Conservation (phyloP, 2,329 filamentous ascomycete species). For the Myriosclerotinia scirpicola region DNA sequence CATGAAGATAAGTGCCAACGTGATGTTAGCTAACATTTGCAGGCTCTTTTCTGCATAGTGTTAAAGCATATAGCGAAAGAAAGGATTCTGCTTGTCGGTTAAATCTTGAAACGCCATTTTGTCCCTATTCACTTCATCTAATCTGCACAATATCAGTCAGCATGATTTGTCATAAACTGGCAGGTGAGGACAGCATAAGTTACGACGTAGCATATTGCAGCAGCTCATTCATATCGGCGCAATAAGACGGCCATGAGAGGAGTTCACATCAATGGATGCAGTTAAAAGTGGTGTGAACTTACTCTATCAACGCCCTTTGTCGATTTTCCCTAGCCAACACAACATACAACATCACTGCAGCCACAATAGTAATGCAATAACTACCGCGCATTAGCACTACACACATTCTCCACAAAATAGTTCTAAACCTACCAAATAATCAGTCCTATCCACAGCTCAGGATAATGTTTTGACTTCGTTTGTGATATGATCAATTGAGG, state of each 20-base stretch:
- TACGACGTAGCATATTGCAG: not conserved
- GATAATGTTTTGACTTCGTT: conserved; percentile 66
- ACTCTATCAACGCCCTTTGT: conserved; percentile 47
- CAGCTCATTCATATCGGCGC: not conserved
- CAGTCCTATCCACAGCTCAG: conserved; percentile 67
- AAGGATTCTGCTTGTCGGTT: conserved; percentile 67
- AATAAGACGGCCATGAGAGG: no score
- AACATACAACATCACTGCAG: conserved; percentile 56
- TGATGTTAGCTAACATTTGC: not conserved
- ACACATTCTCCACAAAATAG: not conserved
- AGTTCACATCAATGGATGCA: accelerated
- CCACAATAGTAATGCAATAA: conserved; percentile 66
- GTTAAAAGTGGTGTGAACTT: not conserved
- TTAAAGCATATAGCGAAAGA: conserved; percentile 55
- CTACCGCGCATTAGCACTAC: conserved; percentile 41
- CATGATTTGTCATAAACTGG: not conserved
- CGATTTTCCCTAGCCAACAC: conserved; percentile 61
- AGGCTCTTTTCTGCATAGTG: not conserved
- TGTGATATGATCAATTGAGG: conserved; percentile 69
- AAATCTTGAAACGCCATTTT: conserved; percentile 66
- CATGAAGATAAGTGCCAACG: not conserved
- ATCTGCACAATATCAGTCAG: conserved; percentile 10
- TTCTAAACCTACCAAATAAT: conserved; percentile 53
- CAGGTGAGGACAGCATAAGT: not conserved
- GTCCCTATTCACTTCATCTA: conserved; percentile 62